Evolutionary conservation across 345 rosid species (phyloP), one percentile per base, ranked within the genome.

Genomic region (Citrus reticulata): DNA sequence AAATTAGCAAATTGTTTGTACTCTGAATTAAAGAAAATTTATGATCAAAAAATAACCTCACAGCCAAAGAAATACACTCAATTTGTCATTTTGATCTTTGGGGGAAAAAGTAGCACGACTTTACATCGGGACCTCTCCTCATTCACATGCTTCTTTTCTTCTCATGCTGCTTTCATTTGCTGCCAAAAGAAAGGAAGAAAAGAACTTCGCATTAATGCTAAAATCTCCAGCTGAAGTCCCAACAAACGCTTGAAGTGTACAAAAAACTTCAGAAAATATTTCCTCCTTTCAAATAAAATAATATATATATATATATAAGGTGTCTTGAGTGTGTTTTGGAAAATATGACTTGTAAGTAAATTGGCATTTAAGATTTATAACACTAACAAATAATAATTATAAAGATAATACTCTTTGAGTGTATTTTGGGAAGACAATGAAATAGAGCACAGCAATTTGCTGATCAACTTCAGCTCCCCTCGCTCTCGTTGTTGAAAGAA

Each of bases 81-180:
- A 54, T 69, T 77, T 67, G 73, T 70, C 76, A 83, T 73, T 74
- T 80, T 80, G 60, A 24, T 79, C 83, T 77, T 64, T 24, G 37
- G 24, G 24, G 46, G 4, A 61, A 51, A 55, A 59, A 65, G 60
- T 63, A 40, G 60, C 57, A 64, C 51, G 57, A 80, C 84, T 81
- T 83, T 88, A 79, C 85, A 81, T 16, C 65, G 77, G 14, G 61
- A 49, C 69, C 20, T 80, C 37, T 58, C 76, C 84, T 70, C 77
- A 32, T 59, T 75, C 10, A 66, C 71, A 62, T 60, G 67, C 68
- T 34, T 63, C 68, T 67, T 42, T 49, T 77, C 55, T 35, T 76
- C 87, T 87, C 85, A 90, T 60, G 91, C 84, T 76, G 91, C 82
- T 72, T 91, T 91, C 84, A 25, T 73, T 85, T 89, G 90, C 91